Percentiles rank a stretch among this genome's conserved stretches.
These are phyloP conservation scores for Populus nigra DNA, from an alignment of 345 rosid genomes.

Conservation along the genomic window DNA sequence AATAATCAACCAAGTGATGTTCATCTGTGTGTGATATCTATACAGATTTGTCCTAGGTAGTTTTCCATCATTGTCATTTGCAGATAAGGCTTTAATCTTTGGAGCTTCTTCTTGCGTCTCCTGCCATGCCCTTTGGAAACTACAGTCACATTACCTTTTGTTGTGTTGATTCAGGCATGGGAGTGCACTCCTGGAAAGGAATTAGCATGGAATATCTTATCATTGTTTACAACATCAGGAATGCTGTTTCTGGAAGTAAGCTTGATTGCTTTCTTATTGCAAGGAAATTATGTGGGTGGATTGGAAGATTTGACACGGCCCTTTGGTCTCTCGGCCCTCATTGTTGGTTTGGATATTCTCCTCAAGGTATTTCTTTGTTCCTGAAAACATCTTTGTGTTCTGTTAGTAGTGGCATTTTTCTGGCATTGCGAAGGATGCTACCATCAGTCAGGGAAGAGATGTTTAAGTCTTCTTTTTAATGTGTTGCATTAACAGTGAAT, in stretches of 20 bases:
- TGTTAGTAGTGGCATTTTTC: neutral
- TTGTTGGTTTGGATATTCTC: slow-evolving; percentile 74
- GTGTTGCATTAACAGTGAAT: neutral
- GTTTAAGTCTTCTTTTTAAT: neutral
- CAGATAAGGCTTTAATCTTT: neutral
- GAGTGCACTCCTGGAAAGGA: slow-evolving; percentile 81
- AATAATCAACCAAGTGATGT: neutral
- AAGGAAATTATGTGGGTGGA: slow-evolving; percentile 84
- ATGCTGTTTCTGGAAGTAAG: slow-evolving; percentile 94
- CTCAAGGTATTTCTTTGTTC: slow-evolving; percentile 58
- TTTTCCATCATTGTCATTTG: neutral
- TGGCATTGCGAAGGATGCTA: neutral
- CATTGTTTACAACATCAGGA: slow-evolving; percentile 79
- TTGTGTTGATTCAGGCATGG: slow-evolving; percentile 52
- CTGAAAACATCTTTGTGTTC: neutral
- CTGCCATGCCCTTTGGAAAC: neutral
- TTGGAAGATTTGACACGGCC: slow-evolving; percentile 71
- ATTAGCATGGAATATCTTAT: slow-evolving; percentile 73
- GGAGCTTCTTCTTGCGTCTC: neutral
- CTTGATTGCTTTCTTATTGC: slow-evolving; percentile 84
- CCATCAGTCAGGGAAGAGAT: neutral
- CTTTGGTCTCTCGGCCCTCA: slow-evolving; percentile 66
- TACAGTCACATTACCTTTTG: neutral
- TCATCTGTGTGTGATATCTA: neutral
- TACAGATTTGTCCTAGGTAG: neutral